Base-by-base conservation (phyloP, 306 rosid genomes). In the Vigna unguiculata region DNA sequence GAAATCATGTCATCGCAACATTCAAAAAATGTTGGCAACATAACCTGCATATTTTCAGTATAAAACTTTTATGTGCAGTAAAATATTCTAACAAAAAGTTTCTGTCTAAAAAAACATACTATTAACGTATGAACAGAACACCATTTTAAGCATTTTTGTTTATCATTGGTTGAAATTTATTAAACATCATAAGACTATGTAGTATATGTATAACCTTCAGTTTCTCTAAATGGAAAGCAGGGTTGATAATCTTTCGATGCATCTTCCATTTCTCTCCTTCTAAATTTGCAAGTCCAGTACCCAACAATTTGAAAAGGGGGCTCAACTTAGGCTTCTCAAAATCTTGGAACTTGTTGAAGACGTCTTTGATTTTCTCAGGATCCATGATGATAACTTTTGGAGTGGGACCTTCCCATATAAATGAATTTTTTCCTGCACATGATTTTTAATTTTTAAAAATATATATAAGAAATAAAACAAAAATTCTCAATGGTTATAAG, bases 231-330 rank as follows among this genome's bases (percentile, higher is more conserved):
- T 76, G 76, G 78, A 90, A 87, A 7, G 91, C 84, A 13, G 86
- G 90, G 21, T 76, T 87, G 73, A 90, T 82, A 43, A 87, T 80
- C 61, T 66, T 90, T 62, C 90, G 49, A 57, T 82, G 87, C 41
- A 51, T 85, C 20, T 75, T 76, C 93, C 90, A 89, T 65, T 83
- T 85, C 17, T 81, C 80, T 15, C 83, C 90, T 10, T 85, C 88
- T 64, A 58, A 19, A 8, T 0, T 21, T 30, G 5, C 47, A 2
- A 80, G 41, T 25, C 92, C 92, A 7, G 30, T 15, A 36, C 14
- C 76, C 0, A 84, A 72, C 4, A 71, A 34, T 45, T 24, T 34
- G 9, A 15, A 1, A 17, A 80, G 48, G 7, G 81, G 81, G 49
- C 72, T 79, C 83, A 58, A 58, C 19, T 25, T 58, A 1, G 65